Percentiles rank a stretch among this genome's conserved stretches.
phyloP scores from a whole-genome alignment of 768 basidiomycete species.

The Agrocybe pediades region DNA sequence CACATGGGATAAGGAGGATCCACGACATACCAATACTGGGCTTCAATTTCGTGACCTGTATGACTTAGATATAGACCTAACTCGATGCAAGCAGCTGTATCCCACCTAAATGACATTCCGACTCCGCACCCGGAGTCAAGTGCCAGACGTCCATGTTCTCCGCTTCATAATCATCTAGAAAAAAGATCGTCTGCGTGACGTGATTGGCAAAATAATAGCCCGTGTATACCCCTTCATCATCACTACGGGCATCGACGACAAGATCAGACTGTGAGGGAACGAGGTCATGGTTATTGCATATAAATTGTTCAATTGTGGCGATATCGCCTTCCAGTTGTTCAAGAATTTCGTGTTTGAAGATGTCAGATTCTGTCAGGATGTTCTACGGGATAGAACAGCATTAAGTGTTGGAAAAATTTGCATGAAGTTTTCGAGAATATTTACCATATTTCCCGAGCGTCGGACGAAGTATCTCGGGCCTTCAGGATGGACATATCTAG shows the following conservation, averaged over 20 bases:
- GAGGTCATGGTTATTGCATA: slow-evolving; percentile 20
- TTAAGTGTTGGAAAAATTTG: not conserved
- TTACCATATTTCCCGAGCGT: slow-evolving; percentile 4
- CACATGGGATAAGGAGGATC: not conserved
- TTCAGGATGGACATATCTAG: slow-evolving; percentile 14
- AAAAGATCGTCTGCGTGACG: slow-evolving; percentile 47
- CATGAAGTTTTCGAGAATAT: too few relatives aligned
- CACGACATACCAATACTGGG: slow-evolving; percentile 39
- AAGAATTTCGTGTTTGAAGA: slow-evolving; percentile 36
- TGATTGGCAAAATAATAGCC: slow-evolving; percentile 43
- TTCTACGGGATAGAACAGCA: slow-evolving; percentile 29
- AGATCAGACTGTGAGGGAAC: slow-evolving; percentile 44
- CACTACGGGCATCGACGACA: slow-evolving; percentile 30
- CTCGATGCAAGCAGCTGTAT: too few relatives aligned
- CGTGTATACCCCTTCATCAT: slow-evolving; percentile 7
- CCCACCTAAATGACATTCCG: slow-evolving; percentile 36
- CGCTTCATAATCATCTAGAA: slow-evolving; percentile 47
- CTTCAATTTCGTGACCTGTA: slow-evolving; percentile 38
- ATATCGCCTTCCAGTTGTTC: slow-evolving; percentile 38
- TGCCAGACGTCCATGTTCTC: slow-evolving; percentile 26
- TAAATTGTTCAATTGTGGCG: slow-evolving; percentile 27
- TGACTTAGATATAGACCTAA: too few relatives aligned
- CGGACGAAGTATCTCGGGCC: slow-evolving; percentile 18
- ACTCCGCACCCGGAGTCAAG: slow-evolving; percentile 37
- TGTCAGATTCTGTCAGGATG: slow-evolving; percentile 55